Evolutionary conservation across 768 basidiomycete species (phyloP), one percentile per base, ranked within the genome.

Genomic region (Suillus occidentalis): DNA sequence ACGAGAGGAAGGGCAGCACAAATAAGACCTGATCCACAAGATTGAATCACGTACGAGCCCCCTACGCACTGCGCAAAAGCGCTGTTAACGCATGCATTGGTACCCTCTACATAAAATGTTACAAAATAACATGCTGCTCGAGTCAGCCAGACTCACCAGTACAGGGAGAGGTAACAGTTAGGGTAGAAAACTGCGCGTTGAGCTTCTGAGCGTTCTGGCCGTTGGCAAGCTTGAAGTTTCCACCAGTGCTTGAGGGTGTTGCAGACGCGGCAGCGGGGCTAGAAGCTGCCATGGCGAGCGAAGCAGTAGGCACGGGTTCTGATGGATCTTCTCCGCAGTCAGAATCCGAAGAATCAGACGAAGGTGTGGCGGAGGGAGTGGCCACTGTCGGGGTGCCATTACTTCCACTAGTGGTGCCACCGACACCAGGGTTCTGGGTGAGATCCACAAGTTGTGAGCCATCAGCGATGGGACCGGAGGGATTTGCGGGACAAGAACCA

Each of bases 1-100:
- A 87, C 85, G 31, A 87, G 79, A 31, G 86, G 85, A 56, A 87
- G 80, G 6, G 84, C 85, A 37, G 78, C 78, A 60, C 85, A 87
- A 6, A 73, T 75, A 37, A 75, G 66, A 8, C 72, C 68, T 4
- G 61, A 68, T 1, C 69, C 73, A 62, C 80, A 81, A 18, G 70
- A 72, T 75, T 31, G 64, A n/a, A 67, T 53, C 49, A 75, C 75
- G 60, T 75, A 80, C 58, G 73, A 69, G 64, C 83, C 83, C 53
- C 70, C 72, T 4, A 83, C 84, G 70, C 87, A 88, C 64, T 85
- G 84, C 1, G 86, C 85, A 67, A 88, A 86, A 18, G 78, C 64
- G 40, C 75, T 72, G 65, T 78, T 72, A n/a, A 85, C 74, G 69
- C 87, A 89, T 14, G 85, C 84, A 59, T 82, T 70, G 57, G 82